Evolutionary conservation across 345 rosid species (phyloP).

Genomic region (Reutealis trisperma): DNA sequence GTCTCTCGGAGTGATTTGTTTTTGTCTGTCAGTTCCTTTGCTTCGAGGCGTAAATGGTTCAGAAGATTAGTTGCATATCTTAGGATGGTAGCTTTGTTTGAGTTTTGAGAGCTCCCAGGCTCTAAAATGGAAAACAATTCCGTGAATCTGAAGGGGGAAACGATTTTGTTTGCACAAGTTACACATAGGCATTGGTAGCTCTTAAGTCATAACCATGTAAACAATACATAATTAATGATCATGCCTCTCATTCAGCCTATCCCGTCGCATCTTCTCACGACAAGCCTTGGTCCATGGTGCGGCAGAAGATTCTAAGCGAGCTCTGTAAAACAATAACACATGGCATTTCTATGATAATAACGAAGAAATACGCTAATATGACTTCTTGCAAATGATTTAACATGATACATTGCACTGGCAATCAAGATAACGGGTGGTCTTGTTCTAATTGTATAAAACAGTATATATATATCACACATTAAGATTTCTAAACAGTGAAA

Average conservation of each 20-base stretch:
- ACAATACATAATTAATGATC: background rate
- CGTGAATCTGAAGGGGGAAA: background rate
- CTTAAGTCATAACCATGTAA: too few species aligned
- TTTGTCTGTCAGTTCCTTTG: background rate
- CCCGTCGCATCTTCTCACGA: background rate
- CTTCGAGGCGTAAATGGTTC: background rate
- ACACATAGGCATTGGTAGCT: background rate
- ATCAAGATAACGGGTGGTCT: too few species aligned
- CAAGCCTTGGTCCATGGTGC: background rate
- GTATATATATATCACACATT: too few species aligned
- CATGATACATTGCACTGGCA: too few species aligned
- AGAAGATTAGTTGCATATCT: background rate
- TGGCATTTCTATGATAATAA: too few species aligned
- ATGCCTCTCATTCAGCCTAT: background rate
- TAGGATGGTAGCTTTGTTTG: background rate
- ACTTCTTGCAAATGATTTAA: too few species aligned
- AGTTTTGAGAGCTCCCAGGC: background rate
- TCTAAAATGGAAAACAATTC: background rate
- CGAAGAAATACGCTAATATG: too few species aligned
- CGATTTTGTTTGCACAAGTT: background rate
- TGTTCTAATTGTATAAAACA: too few species aligned
- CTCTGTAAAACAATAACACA: background rate
- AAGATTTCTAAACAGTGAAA: background rate
- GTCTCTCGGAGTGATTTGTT: background rate
- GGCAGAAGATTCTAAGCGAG: background rate